Evolutionary conservation across 176 grass and related monocot species (phyloP), one percentile per base, ranked within the genome.

Genomic region (Coix lacrymajobi): DNA sequence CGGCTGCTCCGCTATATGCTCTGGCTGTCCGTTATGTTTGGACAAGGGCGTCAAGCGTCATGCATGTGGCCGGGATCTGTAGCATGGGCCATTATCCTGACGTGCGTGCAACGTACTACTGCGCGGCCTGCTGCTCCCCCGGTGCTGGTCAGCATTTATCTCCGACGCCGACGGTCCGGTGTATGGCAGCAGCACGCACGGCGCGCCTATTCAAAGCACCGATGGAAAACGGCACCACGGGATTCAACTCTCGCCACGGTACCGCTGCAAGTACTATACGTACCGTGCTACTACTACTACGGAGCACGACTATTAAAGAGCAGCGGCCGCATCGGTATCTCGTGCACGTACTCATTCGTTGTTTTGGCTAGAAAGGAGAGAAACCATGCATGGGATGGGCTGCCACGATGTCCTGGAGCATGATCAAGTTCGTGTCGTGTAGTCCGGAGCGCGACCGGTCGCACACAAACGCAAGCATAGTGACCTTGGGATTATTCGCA

Each of bases 161-260:
- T 34, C 16, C 8, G 11, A 40, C 37, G 6, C 5, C 34, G 38
- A 25, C 12, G 68, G 72, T 76, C 66, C 80, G 75, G 81, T 43
- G 65, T 71, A 46, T 37, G 86, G 75, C 41, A 26, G 86, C 48
- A 33, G n/a, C 85, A 79, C 57, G 71, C 22, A 57, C 22, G 54
- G 64, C 8, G 62, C 29, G 43, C 4, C 54, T 0, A 43, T 84
- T 79, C 4, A 78, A 60, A 11, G 28, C 83, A 13, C 48, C 20
- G 36, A 46, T 19, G 16, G 10, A 20, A 20, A 32, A 54, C 72
- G 25, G 6, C 71, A 5, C n/a, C 32, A 2, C 56, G 56, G 1
- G 24, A 3, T 32, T 37, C 45, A 4, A 80, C 41, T 5, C 13
- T 38, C 9, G 43, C 26, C 26, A 20, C 70, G 20, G 70, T 17